Evolutionary conservation across 305 asterid species (phyloP).

Genomic region (Coffea humblotiana): DNA sequence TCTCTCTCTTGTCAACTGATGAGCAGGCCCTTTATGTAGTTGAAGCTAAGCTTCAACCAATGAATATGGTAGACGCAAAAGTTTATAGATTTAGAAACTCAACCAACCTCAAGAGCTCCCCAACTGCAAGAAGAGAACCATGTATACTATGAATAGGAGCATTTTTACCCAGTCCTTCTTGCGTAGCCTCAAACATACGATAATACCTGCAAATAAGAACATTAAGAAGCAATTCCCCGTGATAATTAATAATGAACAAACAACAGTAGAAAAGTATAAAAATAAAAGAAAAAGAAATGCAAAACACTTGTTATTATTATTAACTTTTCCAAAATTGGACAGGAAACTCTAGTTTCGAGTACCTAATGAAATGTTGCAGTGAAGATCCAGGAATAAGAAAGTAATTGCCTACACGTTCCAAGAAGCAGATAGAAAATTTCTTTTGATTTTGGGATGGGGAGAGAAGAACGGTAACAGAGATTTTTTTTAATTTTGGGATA

Average conservation of each 20-base stretch:
- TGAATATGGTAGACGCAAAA: slow-evolving; percentile 1
- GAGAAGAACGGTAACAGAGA: background rate
- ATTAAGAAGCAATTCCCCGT: slow-evolving; percentile 15
- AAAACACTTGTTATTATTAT: background rate
- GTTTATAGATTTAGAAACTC: slow-evolving; percentile 16
- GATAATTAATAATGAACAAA: background rate
- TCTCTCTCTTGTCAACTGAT: background rate
- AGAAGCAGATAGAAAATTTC: background rate
- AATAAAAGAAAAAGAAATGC: background rate
- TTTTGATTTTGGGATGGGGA: background rate
- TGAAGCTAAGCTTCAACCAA: background rate
- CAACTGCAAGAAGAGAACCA: slow-evolving; percentile 98
- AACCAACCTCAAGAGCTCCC: slow-evolving; percentile 93
- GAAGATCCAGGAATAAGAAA: background rate
- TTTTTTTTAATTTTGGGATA: background rate
- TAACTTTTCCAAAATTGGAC: background rate
- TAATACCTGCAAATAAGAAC: slow-evolving; percentile 67
- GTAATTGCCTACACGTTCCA: background rate
- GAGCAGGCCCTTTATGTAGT: background rate
- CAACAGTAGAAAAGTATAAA: background rate
- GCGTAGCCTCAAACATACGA: slow-evolving; percentile 99
- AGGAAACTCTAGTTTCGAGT: background rate
- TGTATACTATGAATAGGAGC: slow-evolving; percentile 98
- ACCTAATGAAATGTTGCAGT: background rate
- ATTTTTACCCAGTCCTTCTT: slow-evolving; percentile 89